Evolutionary conservation across 345 rosid genomes (phyloP), one percentile per base, ranked within the genome.

Genomic region (Gossypium longicalyx): DNA sequence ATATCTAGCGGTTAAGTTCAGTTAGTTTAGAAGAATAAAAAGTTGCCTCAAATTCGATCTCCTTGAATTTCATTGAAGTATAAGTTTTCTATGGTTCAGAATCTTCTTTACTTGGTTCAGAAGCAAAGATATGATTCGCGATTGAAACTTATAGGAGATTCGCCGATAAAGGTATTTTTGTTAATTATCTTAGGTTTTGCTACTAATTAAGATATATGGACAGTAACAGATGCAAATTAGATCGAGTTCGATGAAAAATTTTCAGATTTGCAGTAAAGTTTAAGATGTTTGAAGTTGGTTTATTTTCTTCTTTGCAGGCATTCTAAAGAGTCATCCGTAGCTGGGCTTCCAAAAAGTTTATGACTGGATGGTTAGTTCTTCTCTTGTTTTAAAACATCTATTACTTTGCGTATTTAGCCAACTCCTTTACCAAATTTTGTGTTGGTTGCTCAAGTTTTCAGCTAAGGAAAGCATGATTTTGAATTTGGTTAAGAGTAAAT

Each of bases 341-440:
- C 87, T 91, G 93, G 90, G 90, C 90, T 19, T 86, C 89, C 38
- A 89, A 86, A 76, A 90, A 89, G 82, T 90, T 90, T 19, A 83
- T 90, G 88, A 87, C 90, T 2, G 93, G 96, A 77, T 86, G 93
- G 96, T 90, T 68, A 80, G 82, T 61, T 71, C 63, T 27, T 3
- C 63, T 59, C 9, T 25, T 23, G 29, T 22, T 58, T 22, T 9
- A 58, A 58, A 22, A 58, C 13, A 58, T 48, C 52, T 48, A 48
- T 27, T 12, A 61, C 43, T 61, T 11, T 27, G 38, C 5, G 17
- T 9, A 65, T 58, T 48, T 2, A 48, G 52, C 52, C 52, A 48
- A 51, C 4, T 29, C 12, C n/a, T 27, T 29, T 13, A 27, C 43
- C 44, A 29, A 29, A 20, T 20, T 57, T 20, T 57, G 29, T 9